A percentile compares a stretch with the other conserved stretches of the same genome.
Evolutionary conservation across 2,329 filamentous ascomycete genomes (phyloP).

Genomic region (Ophiostoma novo-ulmi): DNA sequence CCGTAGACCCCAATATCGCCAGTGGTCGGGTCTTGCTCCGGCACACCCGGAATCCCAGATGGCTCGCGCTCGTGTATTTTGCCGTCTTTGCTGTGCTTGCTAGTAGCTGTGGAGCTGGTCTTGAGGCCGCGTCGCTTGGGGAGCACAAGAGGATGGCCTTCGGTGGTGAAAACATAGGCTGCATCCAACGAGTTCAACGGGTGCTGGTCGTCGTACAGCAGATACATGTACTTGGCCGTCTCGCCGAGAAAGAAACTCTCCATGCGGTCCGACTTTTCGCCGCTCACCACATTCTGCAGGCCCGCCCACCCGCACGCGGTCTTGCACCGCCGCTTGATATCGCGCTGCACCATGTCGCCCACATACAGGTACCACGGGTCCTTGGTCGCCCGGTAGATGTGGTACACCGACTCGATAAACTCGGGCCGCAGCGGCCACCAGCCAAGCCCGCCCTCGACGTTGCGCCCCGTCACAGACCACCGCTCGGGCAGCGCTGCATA

Average conservation of each 20-base stretch:
- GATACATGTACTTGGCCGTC: constrained; percentile 90
- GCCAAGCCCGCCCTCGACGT: constrained; percentile 77
- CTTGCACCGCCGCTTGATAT: constrained; percentile 85
- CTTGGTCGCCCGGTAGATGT: constrained; percentile 86
- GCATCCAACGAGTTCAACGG: constrained; percentile 82
- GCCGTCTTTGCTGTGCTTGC: background rate
- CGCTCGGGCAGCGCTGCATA: constrained; percentile 92
- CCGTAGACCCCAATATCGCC: constrained; percentile 35
- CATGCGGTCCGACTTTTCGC: constrained; percentile 90
- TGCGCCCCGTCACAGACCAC: constrained; percentile 80
- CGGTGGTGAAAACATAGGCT: constrained; percentile 89
- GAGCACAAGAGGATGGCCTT: constrained; percentile 88
- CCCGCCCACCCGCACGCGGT: constrained; percentile 91
- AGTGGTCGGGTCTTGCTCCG: constrained; percentile 26
- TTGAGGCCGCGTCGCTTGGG: constrained; percentile 40
- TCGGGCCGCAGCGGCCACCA: constrained; percentile 97
- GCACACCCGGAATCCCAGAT: constrained; percentile 12
- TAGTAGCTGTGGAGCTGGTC: background rate
- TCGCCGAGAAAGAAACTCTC: constrained; percentile 98
- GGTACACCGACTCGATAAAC: constrained; percentile 94
- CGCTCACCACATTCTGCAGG: constrained; percentile 72
- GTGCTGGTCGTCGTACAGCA: constrained; percentile 81
- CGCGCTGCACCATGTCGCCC: constrained; percentile 88
- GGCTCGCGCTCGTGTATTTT: background rate
- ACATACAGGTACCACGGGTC: constrained; percentile 96